Evolutionary conservation across 768 basidiomycete species (phyloP).

Genomic region (Strobilomyces dryophilus): DNA sequence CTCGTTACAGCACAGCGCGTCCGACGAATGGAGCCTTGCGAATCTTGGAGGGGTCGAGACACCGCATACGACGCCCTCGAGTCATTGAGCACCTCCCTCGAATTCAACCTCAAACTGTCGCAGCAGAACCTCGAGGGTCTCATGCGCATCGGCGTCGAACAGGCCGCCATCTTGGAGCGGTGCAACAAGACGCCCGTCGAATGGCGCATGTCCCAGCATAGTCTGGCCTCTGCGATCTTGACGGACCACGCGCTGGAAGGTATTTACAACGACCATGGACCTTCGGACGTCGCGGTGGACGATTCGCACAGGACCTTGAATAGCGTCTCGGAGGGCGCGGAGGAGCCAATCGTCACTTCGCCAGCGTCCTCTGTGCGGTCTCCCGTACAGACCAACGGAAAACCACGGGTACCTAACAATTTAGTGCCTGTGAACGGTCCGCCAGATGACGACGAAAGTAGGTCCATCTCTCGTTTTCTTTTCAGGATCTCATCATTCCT

Average conservation of each 20-base stretch:
- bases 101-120: constrained; percentile 32
- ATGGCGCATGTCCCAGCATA: constrained; percentile 43
- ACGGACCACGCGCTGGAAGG: constrained; percentile 17
- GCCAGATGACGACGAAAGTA: constrained; percentile 19
- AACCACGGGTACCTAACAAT: background rate
- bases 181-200: constrained; percentile 41
- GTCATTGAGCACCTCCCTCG: constrained; percentile 27
- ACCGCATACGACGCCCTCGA: constrained; percentile 28
- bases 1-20: constrained; percentile 38
- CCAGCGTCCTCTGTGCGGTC: constrained; percentile 6
- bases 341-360: background rate
- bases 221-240: constrained; percentile 29
- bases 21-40: constrained; percentile 24
- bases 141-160: constrained; percentile 36
- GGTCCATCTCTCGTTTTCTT: background rate
- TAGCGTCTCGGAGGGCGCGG: constrained; percentile 9
- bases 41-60: constrained; percentile 21
- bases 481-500: background rate
- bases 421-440: background rate
- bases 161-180: constrained; percentile 34
- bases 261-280: constrained; percentile 11
- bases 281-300: constrained; percentile 6
- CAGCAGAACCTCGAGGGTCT: constrained; percentile 39
- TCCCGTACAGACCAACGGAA: constrained; percentile 11
- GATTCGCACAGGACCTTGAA: constrained; percentile 10